Conservation (phyloP, 805 yeast genomes). For the Starmera dryadoides region DNA sequence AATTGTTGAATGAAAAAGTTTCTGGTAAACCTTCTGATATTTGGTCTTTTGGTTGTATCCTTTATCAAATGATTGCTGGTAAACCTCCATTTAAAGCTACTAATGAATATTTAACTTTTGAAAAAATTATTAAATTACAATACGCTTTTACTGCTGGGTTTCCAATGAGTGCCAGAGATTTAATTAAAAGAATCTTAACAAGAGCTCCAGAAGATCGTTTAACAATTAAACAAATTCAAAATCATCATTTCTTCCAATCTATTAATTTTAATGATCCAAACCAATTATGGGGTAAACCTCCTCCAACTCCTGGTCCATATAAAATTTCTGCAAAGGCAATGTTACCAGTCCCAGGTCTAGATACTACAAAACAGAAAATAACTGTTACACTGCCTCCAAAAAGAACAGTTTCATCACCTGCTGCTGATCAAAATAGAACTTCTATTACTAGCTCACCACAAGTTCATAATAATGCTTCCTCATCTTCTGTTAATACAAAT, state of each 20-base stretch:
- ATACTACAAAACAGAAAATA: slow-evolving; percentile 17
- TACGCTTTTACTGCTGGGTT: slow-evolving; percentile 83
- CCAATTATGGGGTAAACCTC: slow-evolving; percentile 47
- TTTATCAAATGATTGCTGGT: slow-evolving; percentile 94
- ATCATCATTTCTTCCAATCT: slow-evolving; percentile 55
- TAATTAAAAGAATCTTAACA: slow-evolving; percentile 61
- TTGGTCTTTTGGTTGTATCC: slow-evolving; percentile 98
- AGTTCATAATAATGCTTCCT: slow-evolving; percentile 15
- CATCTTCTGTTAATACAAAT: slow-evolving; percentile 1
- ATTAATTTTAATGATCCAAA: slow-evolving; percentile 47
- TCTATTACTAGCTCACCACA: slow-evolving; percentile 13
- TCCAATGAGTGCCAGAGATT: slow-evolving; percentile 64
- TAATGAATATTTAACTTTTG: slow-evolving; percentile 76
- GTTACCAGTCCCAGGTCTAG: slow-evolving; percentile 61
- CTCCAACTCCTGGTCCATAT: slow-evolving; percentile 67
- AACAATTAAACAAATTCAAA: slow-evolving; percentile 47
- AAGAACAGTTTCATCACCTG: slow-evolving; percentile 16
- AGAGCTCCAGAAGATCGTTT: slow-evolving; percentile 59
- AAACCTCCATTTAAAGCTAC: slow-evolving; percentile 83
- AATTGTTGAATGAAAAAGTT: slow-evolving; percentile 71
- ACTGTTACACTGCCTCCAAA: slow-evolving; percentile 12
- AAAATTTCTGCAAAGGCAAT: slow-evolving; percentile 71
- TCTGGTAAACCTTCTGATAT: slow-evolving; percentile 92
- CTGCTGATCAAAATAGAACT: slow-evolving; percentile 1
- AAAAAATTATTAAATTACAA: slow-evolving; percentile 72